Evolutionary conservation across 768 basidiomycete species (phyloP), one percentile per base, ranked within the genome.

Genomic region (Coprinopsis marcescibilis): DNA sequence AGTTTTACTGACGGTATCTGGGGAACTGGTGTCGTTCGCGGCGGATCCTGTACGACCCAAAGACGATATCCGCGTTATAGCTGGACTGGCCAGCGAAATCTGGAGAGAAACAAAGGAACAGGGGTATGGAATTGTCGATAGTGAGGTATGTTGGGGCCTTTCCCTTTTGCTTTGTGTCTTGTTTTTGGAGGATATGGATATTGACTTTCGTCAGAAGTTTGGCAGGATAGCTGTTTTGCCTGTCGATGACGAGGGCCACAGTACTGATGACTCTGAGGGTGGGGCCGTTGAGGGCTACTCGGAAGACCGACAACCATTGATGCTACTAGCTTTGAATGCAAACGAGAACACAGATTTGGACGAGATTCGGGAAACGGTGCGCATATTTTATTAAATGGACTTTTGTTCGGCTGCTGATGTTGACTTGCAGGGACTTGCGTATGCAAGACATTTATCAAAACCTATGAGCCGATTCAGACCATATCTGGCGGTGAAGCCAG

Each of bases 51-150:
- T 63, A 21, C 68, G 77, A 43, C 62, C 79, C 21, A 89, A 88
- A 64, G 87, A 89, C 55, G 80, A 85, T 43, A 73, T 89, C 37
- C 77, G 83, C 44, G 76, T 89, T 34, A 67, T 83, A 21, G 83
- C 82, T 6, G 87, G 87, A 13, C 64, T 90, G 24, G 78, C 79
- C 33, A 77, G 78, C 8, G 86, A 89, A 60, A 71, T 87, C 26
- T 90, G 88, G 87, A 78, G 78, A 42, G 87, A 89, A 63, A 85
- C 81, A 21, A 72, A 69, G 50, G 80, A 76, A 19, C 72, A 80
- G 37, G 80, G 77, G 8, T 68, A 72, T 36, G 85, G 83, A 14
- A 84, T 83, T 80, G 82, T 81, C 2, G 86, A 89, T 50, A 81
- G 82, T 60, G 86, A 89, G 76, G 87, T 87, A 54, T 55, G 70